Evolutionary conservation across 306 rosid genomes (phyloP).

Genomic region (Mucuna pruriens): DNA sequence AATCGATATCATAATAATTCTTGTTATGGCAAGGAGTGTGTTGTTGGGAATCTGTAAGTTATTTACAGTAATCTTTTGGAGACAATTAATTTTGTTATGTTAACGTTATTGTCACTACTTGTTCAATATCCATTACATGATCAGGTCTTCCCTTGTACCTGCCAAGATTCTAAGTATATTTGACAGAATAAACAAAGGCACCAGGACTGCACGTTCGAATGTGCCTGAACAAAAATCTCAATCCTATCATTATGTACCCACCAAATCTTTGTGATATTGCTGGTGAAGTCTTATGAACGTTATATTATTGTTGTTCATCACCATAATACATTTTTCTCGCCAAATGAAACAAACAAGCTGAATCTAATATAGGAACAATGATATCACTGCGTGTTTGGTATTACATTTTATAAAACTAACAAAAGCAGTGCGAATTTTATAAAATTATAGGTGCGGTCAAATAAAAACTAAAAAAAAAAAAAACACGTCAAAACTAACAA

Average conservation of each 20-base stretch:
- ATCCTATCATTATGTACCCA: not conserved
- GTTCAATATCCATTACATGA: constrained; percentile 7
- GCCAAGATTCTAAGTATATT: constrained; percentile 1
- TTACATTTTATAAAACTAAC: too few species aligned
- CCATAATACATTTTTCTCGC: too few species aligned
- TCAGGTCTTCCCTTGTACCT: not conserved
- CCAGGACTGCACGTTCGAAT: constrained; percentile 52
- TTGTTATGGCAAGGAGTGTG: not conserved
- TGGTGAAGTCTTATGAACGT: constrained; percentile 26
- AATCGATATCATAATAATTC: not conserved
- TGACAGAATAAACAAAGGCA: constrained; percentile 3
- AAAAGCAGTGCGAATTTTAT: too few species aligned
- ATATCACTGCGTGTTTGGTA: too few species aligned
- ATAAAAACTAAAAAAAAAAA: too few species aligned
- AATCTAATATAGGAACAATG: too few species aligned
- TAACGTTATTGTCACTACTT: not conserved
- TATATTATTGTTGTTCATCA: constrained; percentile 21
- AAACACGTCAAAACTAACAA: too few species aligned
- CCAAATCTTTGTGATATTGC: constrained; percentile 39
- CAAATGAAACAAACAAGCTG: too few species aligned
- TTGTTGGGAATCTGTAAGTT: not conserved
- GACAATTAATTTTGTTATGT: not conserved
- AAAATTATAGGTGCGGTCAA: too few species aligned
- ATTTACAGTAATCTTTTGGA: not conserved
- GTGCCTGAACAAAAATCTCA: constrained; percentile 30